phyloP scores from a whole-genome alignment of 768 basidiomycete species.

The Gautieria morchelliformis region DNA sequence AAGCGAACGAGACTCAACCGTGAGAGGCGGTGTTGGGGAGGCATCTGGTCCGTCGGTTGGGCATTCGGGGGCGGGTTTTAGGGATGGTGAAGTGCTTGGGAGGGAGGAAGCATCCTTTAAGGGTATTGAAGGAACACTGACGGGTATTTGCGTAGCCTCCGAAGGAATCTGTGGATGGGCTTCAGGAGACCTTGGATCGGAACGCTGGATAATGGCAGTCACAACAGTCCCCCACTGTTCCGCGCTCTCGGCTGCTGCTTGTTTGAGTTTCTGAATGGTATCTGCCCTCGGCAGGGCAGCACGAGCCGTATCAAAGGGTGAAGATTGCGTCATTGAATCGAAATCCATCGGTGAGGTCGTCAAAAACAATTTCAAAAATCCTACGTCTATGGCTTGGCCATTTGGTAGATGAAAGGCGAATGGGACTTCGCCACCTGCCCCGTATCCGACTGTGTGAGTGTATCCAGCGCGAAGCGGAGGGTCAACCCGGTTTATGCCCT shows the following conservation, averaged over 20 bases:
- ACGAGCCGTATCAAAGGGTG: slow-evolving; percentile 19
- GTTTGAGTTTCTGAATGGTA: background rate
- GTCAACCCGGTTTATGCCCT: background rate
- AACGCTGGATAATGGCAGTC: background rate
- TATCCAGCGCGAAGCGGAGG: slow-evolving; percentile 4
- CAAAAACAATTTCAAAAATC: slow-evolving; percentile 35
- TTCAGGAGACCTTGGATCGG: background rate
- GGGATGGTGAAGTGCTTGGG: too few species aligned
- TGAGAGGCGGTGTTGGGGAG: too few species aligned
- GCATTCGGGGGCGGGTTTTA: too few species aligned
- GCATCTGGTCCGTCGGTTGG: too few species aligned
- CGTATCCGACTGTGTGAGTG: slow-evolving; percentile 31
- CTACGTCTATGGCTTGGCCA: slow-evolving; percentile 27
- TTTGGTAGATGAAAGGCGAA: slow-evolving; percentile 23
- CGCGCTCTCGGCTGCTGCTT: background rate
- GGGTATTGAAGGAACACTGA: too few species aligned
- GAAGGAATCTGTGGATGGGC: too few species aligned
- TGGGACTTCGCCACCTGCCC: slow-evolving; percentile 24
- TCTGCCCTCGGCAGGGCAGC: background rate
- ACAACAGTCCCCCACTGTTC: background rate
- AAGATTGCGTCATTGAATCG: slow-evolving; percentile 23
- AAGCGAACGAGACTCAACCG: too few species aligned
- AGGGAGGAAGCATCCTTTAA: too few species aligned
- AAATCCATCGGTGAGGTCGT: slow-evolving; percentile 28
- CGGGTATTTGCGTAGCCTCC: too few species aligned